phyloP scores from a whole-genome alignment of 306 rosid genomes.

The Glycine tomentella region DNA sequence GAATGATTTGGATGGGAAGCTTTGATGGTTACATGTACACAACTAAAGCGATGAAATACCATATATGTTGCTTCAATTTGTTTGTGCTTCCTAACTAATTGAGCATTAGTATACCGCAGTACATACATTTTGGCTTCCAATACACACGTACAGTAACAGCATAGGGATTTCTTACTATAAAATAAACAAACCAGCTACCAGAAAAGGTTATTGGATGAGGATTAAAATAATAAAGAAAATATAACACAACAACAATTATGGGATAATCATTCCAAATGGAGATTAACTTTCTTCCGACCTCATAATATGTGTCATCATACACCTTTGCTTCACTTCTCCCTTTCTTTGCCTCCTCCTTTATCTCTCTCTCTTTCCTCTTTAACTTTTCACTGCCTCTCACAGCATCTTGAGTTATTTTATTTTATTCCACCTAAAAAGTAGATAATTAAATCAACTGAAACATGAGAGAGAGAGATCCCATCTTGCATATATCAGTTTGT shows the following conservation, averaged over 20 bases:
- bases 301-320: slow-evolving; percentile 96
- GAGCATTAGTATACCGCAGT: neutral
- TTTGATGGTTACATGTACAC: neutral
- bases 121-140: neutral
- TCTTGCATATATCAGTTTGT: slow-evolving; percentile 61
- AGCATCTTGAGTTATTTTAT: slow-evolving; percentile 47
- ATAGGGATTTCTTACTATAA: slow-evolving; percentile 32
- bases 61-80: neutral
- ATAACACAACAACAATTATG: slow-evolving; percentile 75
- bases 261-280: slow-evolving; percentile 86
- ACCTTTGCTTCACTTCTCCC: slow-evolving; percentile 56
- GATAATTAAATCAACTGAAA: slow-evolving; percentile 62
- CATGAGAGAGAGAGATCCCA: slow-evolving; percentile 60
- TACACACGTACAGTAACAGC: slow-evolving; percentile 12
- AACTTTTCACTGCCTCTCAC: slow-evolving; percentile 88
- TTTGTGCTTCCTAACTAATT: slow-evolving; percentile 11
- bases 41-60: slow-evolving; percentile 21
- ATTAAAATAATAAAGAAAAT: slow-evolving; percentile 48
- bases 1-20: slow-evolving; percentile 29
- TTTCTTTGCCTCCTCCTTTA: slow-evolving; percentile 44
- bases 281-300: slow-evolving; percentile 67
- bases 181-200: slow-evolving; percentile 3
- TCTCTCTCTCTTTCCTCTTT: slow-evolving; percentile 52
- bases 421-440: slow-evolving; percentile 79
- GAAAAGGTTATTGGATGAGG: slow-evolving; percentile 46